Conservation (phyloP, 495 filamentous ascomycete species). For the Aspergillus ellipticus region DNA sequence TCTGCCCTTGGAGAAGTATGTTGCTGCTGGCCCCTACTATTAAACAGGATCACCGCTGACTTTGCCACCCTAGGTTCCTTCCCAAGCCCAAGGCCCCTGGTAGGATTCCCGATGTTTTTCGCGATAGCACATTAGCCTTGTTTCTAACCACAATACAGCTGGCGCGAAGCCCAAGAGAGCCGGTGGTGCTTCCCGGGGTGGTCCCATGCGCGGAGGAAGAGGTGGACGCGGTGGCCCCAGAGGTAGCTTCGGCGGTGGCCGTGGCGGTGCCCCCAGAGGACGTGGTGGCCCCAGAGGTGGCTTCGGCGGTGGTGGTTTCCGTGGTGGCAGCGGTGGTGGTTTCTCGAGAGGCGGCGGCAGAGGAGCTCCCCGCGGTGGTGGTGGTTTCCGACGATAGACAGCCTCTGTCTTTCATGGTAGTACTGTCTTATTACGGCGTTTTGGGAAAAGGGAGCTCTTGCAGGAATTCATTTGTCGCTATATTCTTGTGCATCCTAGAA, state of each 20-base stretch:
- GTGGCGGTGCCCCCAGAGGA: slow-evolving; percentile 44
- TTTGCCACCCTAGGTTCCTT: slow-evolving; percentile 59
- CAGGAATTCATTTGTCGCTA: slow-evolving; percentile 38
- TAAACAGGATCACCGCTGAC: slow-evolving; percentile 4
- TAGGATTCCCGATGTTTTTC: slow-evolving; percentile 35
- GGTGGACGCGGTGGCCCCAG: slow-evolving; percentile 43
- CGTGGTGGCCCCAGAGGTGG: slow-evolving; percentile 34
- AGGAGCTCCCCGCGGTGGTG: slow-evolving; percentile 34
- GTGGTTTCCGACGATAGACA: slow-evolving; percentile 34
- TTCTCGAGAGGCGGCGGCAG: slow-evolving; percentile 29
- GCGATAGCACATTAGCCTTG: not conserved
- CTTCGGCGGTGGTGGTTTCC: slow-evolving; percentile 27
- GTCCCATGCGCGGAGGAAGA: slow-evolving; percentile 32
- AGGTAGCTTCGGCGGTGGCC: slow-evolving; percentile 39
- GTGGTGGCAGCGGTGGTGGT: slow-evolving; percentile 37
- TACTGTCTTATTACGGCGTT: slow-evolving; percentile 50
- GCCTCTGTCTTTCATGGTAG: slow-evolving; percentile 25
- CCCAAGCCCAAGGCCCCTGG: slow-evolving; percentile 88
- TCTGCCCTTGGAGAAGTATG: slow-evolving; percentile 79
- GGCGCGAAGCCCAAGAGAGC: slow-evolving; percentile 56
- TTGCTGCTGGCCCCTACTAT: not conserved
- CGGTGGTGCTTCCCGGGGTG: slow-evolving; percentile 53
- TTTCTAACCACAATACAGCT: slow-evolving; percentile 30
- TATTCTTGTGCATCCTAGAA: slow-evolving; percentile 40
- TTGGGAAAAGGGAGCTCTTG: slow-evolving; percentile 48